Base-by-base conservation (phyloP, 495 filamentous ascomycete genomes). In the Penicillium paxilli region DNA sequence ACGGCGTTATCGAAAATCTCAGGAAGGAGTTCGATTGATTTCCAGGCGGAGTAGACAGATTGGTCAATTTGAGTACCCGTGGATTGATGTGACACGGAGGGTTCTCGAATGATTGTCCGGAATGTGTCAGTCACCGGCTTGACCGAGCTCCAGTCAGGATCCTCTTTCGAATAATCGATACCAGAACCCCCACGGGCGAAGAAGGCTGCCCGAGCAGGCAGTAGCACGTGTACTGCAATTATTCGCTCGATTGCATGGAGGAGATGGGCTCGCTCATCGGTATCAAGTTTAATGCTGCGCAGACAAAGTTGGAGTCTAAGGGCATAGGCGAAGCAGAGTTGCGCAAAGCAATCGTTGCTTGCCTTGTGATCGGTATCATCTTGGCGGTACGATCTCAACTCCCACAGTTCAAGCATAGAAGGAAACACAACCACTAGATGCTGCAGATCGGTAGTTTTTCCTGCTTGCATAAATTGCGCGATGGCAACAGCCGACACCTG, bases 151-250 rank as follows among this genome's bases (percentile, higher is more conserved):
- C 75, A 78, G 45, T 78, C 70, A 0, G 75, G 75, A 44, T 76
- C 70, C 12, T 62, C 67, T 28, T 67, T 57, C 12, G 75, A 74
- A 56, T 78, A 78, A 45, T 76, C 72, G 33, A 78, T 77, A 11
- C 74, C 74, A 38, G 70, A 71, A 19, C 73, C 68, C 23, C 73
- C 74, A 49, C 67, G 46, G 11, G 60, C 79, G 37, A 77, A 71
- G 62, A 84, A 88, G 3, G 74, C 71, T 4, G 75, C 66, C 45
- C 84, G 83, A 25, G 84, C 81, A 4, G 89, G 90, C 2, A 86
- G 69, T 17, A 95, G 76, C 25, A 95, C 75, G 71, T 91, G 86
- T 23, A 80, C 78, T n/a, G 83, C 80, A 47, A 92, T 62, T 17
- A 91, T 74, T 2, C 78, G 77, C 51, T 89, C 84, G 4, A 95